Evolutionary conservation across 2,329 filamentous ascomycete genomes (phyloP).

Genomic region (Xylariaceae sp.): DNA sequence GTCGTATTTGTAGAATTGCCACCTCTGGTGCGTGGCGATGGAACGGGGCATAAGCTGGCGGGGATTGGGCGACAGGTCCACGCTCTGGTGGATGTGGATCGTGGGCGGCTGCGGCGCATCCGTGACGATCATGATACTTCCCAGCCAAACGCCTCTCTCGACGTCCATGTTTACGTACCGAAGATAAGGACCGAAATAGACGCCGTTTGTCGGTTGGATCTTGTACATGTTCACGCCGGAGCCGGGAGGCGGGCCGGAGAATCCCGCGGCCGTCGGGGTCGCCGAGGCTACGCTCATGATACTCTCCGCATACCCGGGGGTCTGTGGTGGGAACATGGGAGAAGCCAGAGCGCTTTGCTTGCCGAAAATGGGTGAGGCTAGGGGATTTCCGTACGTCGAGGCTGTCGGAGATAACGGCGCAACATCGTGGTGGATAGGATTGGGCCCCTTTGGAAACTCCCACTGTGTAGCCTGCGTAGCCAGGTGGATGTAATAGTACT

Average conservation of each 20-base stretch:
- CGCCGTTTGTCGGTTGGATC: conserved; percentile 86
- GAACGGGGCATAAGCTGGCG: conserved; percentile 76
- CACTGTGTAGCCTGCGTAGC: conserved; percentile 94
- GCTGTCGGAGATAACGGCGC: conserved; percentile 77
- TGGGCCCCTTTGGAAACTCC: conserved; percentile 97
- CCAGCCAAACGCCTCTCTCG: conserved; percentile 84
- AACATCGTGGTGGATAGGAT: conserved; percentile 77
- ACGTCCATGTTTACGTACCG: conserved; percentile 97
- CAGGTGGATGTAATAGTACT: conserved; percentile 98
- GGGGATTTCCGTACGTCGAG: conserved; percentile 70
- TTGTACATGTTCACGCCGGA: conserved; percentile 94
- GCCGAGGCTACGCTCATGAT: conserved; percentile 74
- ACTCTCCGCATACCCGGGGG: conserved; percentile 78
- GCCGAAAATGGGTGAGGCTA: conserved; percentile 64
- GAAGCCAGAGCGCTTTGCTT: conserved; percentile 68
- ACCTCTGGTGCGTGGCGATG: conserved; percentile 86
- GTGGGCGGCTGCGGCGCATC: conserved; percentile 90
- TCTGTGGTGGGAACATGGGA: conserved; percentile 77
- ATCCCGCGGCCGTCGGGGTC: conserved; percentile 73
- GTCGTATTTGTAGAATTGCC: conserved; percentile 95
- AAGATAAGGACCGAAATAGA: conserved; percentile 96
- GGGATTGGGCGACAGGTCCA: conserved; percentile 88
- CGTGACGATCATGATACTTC: conserved; percentile 88
- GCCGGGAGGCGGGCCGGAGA: conserved; percentile 80
- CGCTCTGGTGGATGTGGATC: conserved; percentile 88